A percentile compares a stretch with the other conserved stretches of the same genome.
Evolutionary conservation across 2,329 filamentous ascomycete species (phyloP).

Genomic region (Coniochaeta hoffmannii): DNA sequence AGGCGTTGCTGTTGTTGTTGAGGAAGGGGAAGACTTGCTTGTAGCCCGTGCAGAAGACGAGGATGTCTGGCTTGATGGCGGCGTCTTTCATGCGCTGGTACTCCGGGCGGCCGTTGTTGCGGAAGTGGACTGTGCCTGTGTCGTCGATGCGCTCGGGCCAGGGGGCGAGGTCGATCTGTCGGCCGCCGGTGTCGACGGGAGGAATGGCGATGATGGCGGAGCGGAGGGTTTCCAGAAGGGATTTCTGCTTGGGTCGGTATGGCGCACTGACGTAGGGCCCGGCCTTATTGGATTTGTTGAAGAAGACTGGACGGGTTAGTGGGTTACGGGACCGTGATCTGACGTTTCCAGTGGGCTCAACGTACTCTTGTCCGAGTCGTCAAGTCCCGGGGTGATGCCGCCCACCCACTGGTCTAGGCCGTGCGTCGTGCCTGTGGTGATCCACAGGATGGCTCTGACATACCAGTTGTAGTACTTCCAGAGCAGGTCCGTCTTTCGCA

Average conservation of each 20-base stretch:
- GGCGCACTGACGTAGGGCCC: slow-evolving; percentile 33
- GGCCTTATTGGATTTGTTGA: slow-evolving; percentile 34
- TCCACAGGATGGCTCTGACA: slow-evolving; percentile 32
- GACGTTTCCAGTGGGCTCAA: background rate
- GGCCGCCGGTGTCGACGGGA: slow-evolving; percentile 27
- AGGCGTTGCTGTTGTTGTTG: background rate
- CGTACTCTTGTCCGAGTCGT: slow-evolving; percentile 21
- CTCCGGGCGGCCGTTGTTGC: slow-evolving; percentile 19
- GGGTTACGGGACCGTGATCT: background rate
- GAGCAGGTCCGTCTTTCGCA: slow-evolving; percentile 32
- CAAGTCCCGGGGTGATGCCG: slow-evolving; percentile 28
- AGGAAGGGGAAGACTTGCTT: slow-evolving; percentile 25
- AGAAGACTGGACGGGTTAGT: slow-evolving; percentile 25
- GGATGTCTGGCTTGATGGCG: slow-evolving; percentile 31
- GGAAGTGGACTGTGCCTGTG: slow-evolving; percentile 29
- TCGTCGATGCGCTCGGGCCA: slow-evolving; percentile 33
- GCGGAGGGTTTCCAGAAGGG: slow-evolving; percentile 26
- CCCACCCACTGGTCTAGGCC: slow-evolving; percentile 42
- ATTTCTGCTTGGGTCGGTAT: slow-evolving; percentile 20
- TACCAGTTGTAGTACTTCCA: slow-evolving; percentile 40
- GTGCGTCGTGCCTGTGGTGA: slow-evolving; percentile 35
- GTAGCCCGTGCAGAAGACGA: slow-evolving; percentile 42
- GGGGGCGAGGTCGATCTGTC: slow-evolving; percentile 33
- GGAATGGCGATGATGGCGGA: slow-evolving; percentile 29
- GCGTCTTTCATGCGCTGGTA: slow-evolving; percentile 17